These are phyloP conservation scores for Curvularia spicifera DNA, from an alignment of 2,329 filamentous ascomycete species.

Conservation along the genomic window DNA sequence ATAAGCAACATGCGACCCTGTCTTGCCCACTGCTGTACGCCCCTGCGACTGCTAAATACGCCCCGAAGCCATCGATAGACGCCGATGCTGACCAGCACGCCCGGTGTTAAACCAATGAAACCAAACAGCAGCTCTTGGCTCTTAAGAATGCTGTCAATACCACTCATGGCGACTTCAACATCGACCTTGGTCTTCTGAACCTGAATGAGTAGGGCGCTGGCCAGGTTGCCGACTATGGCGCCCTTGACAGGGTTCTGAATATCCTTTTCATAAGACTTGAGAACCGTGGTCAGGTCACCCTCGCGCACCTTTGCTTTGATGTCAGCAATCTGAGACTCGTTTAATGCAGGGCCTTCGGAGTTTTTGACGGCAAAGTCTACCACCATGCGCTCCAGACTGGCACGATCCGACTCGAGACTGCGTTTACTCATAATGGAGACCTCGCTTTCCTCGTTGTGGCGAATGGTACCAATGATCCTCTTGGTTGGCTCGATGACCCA, in stretches of 20 bases:
- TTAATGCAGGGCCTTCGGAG: slow-evolving; percentile 68
- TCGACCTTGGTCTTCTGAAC: slow-evolving; percentile 99
- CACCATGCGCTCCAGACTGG: slow-evolving; percentile 96
- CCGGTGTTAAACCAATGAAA: slow-evolving; percentile 93
- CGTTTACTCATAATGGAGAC: slow-evolving; percentile 96
- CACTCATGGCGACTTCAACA: slow-evolving; percentile 92
- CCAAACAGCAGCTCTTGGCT: slow-evolving; percentile 96
- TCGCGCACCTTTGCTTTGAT: slow-evolving; percentile 83
- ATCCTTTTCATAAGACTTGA: slow-evolving; percentile 90
- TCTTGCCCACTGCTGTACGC: slow-evolving; percentile 68
- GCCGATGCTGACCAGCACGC: slow-evolving; percentile 84
- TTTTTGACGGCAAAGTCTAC: slow-evolving; percentile 92
- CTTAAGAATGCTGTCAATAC: slow-evolving; percentile 91
- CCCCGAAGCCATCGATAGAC: slow-evolving; percentile 73
- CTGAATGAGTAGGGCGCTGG: slow-evolving; percentile 91
- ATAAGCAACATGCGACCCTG: slow-evolving; percentile 76
- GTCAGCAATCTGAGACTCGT: slow-evolving; percentile 72
- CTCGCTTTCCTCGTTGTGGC: slow-evolving; percentile 89
- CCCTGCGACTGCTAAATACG: slow-evolving; percentile 72
- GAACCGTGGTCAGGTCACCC: slow-evolving; percentile 89
- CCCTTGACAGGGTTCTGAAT: slow-evolving; percentile 81
- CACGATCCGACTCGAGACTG: slow-evolving; percentile 86
- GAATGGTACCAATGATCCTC: slow-evolving; percentile 87
- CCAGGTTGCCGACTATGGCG: slow-evolving; percentile 82
- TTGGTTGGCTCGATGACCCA: slow-evolving; percentile 89